Evolutionary conservation across 2,329 filamentous ascomycete genomes (phyloP).

Genomic region (Pseudogymnoascus sp.): DNA sequence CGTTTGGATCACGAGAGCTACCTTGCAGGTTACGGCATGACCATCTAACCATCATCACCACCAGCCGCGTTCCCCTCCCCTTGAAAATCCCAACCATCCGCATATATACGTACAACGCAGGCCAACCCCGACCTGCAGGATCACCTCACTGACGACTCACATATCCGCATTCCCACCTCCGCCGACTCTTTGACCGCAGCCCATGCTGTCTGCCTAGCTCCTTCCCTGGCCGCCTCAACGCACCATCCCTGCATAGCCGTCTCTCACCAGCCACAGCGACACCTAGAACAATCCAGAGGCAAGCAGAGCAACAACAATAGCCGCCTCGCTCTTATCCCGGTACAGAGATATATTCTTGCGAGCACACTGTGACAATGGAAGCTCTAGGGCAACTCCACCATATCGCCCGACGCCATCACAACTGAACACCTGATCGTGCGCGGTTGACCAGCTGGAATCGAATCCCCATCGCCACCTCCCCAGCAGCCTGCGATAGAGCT

Average conservation of each 20-base stretch:
- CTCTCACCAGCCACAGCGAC: constrained; percentile 4
- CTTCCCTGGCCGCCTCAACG: background rate
- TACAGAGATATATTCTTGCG: background rate
- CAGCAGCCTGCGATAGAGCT: background rate
- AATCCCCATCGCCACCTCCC: background rate
- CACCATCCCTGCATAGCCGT: background rate
- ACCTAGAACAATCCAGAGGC: constrained; percentile 2
- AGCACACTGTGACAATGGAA: constrained; percentile 10
- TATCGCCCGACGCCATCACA: constrained; percentile 2
- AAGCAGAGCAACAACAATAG: background rate
- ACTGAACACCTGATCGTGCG: background rate
- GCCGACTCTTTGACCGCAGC: background rate
- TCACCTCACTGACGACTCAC: background rate
- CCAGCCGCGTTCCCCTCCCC: background rate
- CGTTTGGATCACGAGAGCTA: constrained; percentile 8
- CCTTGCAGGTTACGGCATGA: constrained; percentile 9
- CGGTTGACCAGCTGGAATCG: background rate
- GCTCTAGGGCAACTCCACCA: constrained; percentile 8
- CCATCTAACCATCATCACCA: background rate
- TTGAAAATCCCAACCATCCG: background rate
- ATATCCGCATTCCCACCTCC: background rate
- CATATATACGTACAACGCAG: constrained; percentile 3
- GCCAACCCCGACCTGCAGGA: background rate
- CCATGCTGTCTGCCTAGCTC: constrained; percentile 10
- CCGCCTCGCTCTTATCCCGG: background rate